Evolutionary conservation across 371 early-diverging fungal species (phyloP), one percentile per base, ranked within the genome.

Genomic region (Lichtheimia ornata): DNA sequence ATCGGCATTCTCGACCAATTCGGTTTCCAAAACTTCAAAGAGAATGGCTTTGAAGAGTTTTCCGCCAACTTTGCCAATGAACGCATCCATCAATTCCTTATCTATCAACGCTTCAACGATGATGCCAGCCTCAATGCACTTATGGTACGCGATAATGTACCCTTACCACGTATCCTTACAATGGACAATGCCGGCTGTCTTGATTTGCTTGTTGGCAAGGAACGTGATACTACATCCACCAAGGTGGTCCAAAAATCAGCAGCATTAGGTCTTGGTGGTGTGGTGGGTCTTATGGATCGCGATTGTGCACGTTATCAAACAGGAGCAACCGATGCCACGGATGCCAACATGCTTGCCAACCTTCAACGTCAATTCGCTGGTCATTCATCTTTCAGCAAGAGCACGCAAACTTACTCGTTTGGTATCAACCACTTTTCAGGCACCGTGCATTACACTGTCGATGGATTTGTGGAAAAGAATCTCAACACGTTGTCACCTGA

Each of bases 51-150:
- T 69, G 90, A 94, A 66, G 86, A 89, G 55, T 89, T 96, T 61
- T 83, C 87, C 11, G 63, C 69, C 67, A 95, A 97, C 69, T 86
- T 91, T 70, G 93, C 95, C 44, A 93, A 91, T 64, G 96, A 97
- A 72, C 86, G 91, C 35, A 70, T 96, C 17, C 84, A 89, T 45
- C 84, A 89, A n/a, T 92, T 83, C 65, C 59, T 91, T 65, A 77
- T 63, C 69, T 76, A 65, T 74, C 90, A 67, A 74, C 84, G 67
- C 71, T 95, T 74, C 56, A 68, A 56, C 18, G 58, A 66, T 30
- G 82, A 76, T 14, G 66, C 70, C 13, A 88, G 89, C 4, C 59
- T 82, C 28, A 83, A 84, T 66, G 77, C 61, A 0, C 15, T 63
- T 25, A 80, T 80, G 77, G 4, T 65, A 1, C 63, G 66, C 1